A percentile compares a stretch with the other conserved stretches of the same genome.
Evolutionary conservation across 257 asterid species (phyloP).

Genomic region (Plantago ovata): DNA sequence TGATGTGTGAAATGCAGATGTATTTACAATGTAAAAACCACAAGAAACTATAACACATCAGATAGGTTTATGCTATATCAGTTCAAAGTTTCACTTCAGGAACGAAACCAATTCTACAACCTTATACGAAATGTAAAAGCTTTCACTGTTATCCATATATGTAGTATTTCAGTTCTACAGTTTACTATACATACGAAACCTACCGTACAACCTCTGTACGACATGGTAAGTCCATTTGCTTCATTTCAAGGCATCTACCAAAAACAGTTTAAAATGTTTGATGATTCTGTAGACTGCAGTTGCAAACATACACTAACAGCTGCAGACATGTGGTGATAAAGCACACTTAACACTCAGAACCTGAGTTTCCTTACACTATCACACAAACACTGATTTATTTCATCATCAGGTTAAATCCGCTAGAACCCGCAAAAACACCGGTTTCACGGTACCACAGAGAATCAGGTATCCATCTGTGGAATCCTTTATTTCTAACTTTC

Average conservation of each 20-base stretch:
- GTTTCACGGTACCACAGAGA: conserved; percentile 18
- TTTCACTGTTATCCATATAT: no score
- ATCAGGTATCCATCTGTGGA: conserved; percentile 12
- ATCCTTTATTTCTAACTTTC: conserved; percentile 23
- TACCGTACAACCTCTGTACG: background rate
- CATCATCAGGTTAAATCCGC: conserved; percentile 20
- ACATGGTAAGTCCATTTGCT: background rate
- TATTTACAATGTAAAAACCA: no score
- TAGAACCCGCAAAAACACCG: conserved; percentile 18
- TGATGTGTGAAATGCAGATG: no score
- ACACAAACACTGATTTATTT: conserved; percentile 16
- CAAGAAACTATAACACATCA: no score
- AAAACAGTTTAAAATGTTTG: background rate
- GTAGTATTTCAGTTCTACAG: no score
- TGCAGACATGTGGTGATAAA: conserved; percentile 2
- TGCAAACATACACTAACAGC: conserved; percentile 19
- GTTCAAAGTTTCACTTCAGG: no score
- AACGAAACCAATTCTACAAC: no score
- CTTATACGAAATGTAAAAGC: no score
- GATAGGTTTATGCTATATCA: no score
- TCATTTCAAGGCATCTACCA: no score
- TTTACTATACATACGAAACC: background rate
- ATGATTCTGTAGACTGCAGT: conserved; percentile 15
- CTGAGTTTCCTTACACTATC: no score
- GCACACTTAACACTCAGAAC: conserved; percentile 21